Evolutionary conservation across 208 protist genomes (phyloP).

Genomic region (Trypanosoma boissoni): DNA sequence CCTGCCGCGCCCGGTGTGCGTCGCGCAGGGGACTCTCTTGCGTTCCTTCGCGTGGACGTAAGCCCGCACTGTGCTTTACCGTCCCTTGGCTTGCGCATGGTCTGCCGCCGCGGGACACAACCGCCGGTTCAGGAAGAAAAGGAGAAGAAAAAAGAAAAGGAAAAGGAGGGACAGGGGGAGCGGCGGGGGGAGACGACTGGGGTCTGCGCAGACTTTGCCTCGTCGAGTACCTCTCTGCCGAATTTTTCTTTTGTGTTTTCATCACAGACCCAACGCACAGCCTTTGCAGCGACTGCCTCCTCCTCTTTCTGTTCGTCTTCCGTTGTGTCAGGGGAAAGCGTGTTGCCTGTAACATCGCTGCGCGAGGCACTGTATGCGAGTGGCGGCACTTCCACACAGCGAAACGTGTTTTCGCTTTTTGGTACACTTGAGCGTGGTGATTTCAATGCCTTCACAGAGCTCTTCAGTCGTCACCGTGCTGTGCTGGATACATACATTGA

Average conservation of each 20-base stretch:
- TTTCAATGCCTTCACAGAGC: conserved; percentile 45
- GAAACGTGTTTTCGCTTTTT: conserved; percentile 67
- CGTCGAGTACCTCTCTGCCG: no score
- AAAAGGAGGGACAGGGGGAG: no score
- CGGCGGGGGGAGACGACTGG: no score
- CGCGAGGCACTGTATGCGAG: not conserved
- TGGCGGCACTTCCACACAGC: not conserved
- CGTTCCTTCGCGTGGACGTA: not conserved
- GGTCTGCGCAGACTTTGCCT: no score
- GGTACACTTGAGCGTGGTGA: conserved; percentile 48
- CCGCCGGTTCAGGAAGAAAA: not conserved
- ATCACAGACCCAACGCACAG: no score
- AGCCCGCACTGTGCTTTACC: not conserved
- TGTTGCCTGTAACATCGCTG: no score
- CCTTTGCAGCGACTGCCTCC: no score
- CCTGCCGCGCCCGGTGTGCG: not conserved
- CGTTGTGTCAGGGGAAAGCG: no score
- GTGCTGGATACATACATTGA: conserved; percentile 44
- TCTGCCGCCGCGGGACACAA: not conserved
- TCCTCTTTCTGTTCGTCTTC: no score
- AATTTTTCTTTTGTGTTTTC: no score
- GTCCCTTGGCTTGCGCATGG: not conserved
- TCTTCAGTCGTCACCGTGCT: conserved; percentile 32
- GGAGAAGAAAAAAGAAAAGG: no score
- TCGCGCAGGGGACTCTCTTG: not conserved